phyloP scores from a whole-genome alignment of 2,329 filamentous ascomycete species.

The Penicillium sp. region DNA sequence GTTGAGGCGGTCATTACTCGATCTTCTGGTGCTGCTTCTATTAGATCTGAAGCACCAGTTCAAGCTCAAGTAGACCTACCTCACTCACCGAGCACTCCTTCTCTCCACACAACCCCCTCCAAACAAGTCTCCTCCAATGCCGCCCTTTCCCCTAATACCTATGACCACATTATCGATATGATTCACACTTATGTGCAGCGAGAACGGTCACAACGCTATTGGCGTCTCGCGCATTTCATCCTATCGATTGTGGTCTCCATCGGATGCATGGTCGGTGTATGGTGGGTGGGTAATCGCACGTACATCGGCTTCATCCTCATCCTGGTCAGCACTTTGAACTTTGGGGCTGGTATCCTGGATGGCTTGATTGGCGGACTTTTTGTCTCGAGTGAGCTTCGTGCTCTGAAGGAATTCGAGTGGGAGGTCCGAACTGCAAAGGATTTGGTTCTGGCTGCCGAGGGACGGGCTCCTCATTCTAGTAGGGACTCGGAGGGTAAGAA shows the following conservation, averaged over 20 bases:
- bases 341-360: constrained; percentile 75
- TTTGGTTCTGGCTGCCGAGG: constrained; percentile 19
- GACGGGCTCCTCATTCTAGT: background rate
- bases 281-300: constrained; percentile 71
- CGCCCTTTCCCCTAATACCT: constrained; percentile 51
- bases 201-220: constrained; percentile 69
- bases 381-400: constrained; percentile 77
- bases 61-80: background rate
- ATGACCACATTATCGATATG: constrained; percentile 72
- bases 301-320: constrained; percentile 79
- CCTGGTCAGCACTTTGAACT: constrained; percentile 72
- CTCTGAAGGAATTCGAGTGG: constrained; percentile 89
- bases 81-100: constrained; percentile 3
- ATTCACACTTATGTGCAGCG: constrained; percentile 67
- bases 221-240: constrained; percentile 73
- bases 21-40: constrained; percentile 14
- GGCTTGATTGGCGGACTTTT: constrained; percentile 86
- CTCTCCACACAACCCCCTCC: constrained; percentile 17
- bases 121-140: constrained; percentile 24
- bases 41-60: background rate
- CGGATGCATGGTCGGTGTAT: constrained; percentile 75
- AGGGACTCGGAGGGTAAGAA: background rate
- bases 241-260: constrained; percentile 65
- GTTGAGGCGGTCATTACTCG: constrained; percentile 74
- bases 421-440: constrained; percentile 71